A percentile compares a stretch with the other conserved stretches of the same genome.
These are phyloP conservation scores for Solanum hybrid DNA, from an alignment of 305 asterid species.

Conservation along the genomic window DNA sequence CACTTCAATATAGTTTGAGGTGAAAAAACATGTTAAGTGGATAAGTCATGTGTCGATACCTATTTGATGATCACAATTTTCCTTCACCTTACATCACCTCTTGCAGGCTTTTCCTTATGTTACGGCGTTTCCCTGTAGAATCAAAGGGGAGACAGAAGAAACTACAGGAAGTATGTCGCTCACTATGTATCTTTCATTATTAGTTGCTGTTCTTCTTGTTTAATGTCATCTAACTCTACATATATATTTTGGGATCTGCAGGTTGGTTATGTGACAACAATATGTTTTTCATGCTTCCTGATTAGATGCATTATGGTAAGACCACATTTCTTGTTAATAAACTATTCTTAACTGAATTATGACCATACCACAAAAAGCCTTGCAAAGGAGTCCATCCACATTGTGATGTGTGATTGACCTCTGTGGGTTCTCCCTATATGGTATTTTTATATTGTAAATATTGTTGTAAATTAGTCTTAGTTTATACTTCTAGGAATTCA, in stretches of 20 bases:
- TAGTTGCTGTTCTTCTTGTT: neutral
- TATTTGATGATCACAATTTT: neutral
- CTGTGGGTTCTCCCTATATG: neutral
- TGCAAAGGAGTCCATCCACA: neutral
- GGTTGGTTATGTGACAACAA: slow-evolving; percentile 98
- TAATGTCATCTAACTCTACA: neutral
- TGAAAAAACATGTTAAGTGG: neutral
- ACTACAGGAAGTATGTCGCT: slow-evolving; percentile 69
- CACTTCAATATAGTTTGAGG: neutral
- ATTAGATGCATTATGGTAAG: slow-evolving; percentile 90
- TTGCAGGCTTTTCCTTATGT: slow-evolving; percentile 79
- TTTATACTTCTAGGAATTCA: neutral
- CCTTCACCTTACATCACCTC: slow-evolving; percentile 10
- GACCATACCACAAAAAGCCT: neutral
- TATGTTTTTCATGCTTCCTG: slow-evolving; percentile 86
- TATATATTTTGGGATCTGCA: slow-evolving; percentile 21
- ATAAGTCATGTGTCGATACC: neutral
- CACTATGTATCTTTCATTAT: neutral
- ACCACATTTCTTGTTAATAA: neutral
- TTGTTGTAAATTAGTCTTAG: neutral
- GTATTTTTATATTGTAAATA: neutral
- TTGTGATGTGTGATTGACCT: neutral
- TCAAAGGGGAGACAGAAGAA: slow-evolving; percentile 95
- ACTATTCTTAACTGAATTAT: slow-evolving; percentile 3
- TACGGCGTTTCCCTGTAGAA: slow-evolving; percentile 88